A percentile compares a stretch with the other conserved stretches of the same genome.
These are phyloP conservation scores for Osmozyma mogii DNA, from an alignment of 805 yeast genomes.

Conservation along the genomic window DNA sequence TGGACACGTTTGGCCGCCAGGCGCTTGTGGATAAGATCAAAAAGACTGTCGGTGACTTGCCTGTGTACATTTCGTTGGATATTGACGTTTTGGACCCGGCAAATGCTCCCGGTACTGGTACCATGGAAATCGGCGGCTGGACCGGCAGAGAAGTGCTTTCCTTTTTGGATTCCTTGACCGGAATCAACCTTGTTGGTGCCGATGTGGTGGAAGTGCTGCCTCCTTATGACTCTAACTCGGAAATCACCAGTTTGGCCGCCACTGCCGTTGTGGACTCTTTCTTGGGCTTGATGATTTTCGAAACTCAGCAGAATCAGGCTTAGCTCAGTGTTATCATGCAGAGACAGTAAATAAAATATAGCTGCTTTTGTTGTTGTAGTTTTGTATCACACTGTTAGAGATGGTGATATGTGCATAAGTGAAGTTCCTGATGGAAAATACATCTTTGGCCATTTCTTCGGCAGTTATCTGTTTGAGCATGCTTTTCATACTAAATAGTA, in stretches of 20 bases:
- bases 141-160: constrained; percentile 51
- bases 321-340: too few species aligned
- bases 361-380: too few species aligned
- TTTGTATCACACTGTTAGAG: too few species aligned
- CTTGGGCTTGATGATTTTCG: constrained; percentile 39
- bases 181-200: constrained; percentile 59
- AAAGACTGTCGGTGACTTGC: constrained; percentile 27
- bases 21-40: constrained; percentile 32
- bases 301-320: too few species aligned
- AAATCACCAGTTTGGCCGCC: constrained; percentile 56
- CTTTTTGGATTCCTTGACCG: constrained; percentile 51
- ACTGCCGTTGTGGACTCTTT: constrained; percentile 52
- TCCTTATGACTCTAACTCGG: constrained; percentile 53
- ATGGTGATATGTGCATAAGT: too few species aligned
- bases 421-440: too few species aligned
- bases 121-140: constrained; percentile 73
- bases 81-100: constrained; percentile 69
- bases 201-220: constrained; percentile 73
- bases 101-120: constrained; percentile 72
- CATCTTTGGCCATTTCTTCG: too few species aligned
- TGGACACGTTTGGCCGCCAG: constrained; percentile 32
- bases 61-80: constrained; percentile 41
- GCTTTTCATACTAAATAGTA: too few species aligned
- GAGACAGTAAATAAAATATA: too few species aligned
- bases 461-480: too few species aligned